Percentiles rank a stretch among this genome's conserved stretches.
Evolutionary conservation across 306 rosid species (phyloP).

Genomic region (Dalbergia cultrata): DNA sequence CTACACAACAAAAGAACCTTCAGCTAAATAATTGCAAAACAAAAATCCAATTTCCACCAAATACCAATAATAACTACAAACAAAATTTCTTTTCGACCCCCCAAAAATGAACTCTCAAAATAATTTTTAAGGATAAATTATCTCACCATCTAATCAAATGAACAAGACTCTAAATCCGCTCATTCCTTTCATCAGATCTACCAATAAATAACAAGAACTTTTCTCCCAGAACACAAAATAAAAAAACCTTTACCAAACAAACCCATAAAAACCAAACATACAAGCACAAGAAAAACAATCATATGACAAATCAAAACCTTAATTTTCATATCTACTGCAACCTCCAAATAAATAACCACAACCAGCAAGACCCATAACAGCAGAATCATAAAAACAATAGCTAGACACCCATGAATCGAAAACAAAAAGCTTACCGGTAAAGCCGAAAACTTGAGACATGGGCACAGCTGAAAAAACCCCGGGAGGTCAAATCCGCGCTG

Average conservation of each 20-base stretch:
- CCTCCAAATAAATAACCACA: not conserved
- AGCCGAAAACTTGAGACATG: conserved; percentile 88
- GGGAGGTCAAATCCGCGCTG: conserved; percentile 55
- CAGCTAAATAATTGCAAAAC: not conserved
- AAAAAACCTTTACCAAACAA: conserved; percentile 2
- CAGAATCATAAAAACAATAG: not conserved
- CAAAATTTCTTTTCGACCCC: not conserved
- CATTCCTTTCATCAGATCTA: conserved; percentile 43
- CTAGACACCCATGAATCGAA: conserved; percentile 4
- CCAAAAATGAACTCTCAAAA: not conserved
- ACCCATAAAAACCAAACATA: not conserved
- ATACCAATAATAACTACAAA: conserved; percentile 1
- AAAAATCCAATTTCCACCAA: conserved; percentile 10
- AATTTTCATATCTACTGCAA: not conserved
- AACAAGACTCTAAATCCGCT: conserved; percentile 11
- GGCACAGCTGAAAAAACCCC: conserved; percentile 58
- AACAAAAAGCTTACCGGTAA: conserved; percentile 67
- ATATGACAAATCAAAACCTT: not conserved
- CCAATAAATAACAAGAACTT: not conserved
- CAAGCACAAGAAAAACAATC: not conserved
- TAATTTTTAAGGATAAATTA: conserved; percentile 4
- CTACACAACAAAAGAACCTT: not conserved
- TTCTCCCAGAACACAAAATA: not conserved
- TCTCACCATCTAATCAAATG: not conserved
- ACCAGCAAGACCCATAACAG: not conserved